Evolutionary conservation across 2,329 filamentous ascomycete genomes (phyloP).

Genomic region (Penicillium sp.): DNA sequence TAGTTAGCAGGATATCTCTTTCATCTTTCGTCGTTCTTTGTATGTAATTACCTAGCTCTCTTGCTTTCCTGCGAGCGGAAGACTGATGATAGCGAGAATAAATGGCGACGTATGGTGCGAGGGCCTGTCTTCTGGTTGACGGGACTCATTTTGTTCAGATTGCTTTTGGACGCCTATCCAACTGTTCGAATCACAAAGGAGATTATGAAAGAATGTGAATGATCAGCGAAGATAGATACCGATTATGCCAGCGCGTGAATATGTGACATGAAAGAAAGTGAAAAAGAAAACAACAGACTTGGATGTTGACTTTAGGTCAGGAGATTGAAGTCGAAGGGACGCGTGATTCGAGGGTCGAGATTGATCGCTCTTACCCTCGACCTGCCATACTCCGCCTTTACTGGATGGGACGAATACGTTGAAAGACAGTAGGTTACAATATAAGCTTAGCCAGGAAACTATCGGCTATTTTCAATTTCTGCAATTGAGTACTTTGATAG

Average conservation of each 20-base stretch:
- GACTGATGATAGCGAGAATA: constrained; percentile 21
- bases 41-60: constrained; percentile 23
- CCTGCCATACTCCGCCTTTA: not conserved
- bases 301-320: not conserved
- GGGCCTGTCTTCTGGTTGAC: not conserved
- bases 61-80: constrained; percentile 17
- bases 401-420: not conserved
- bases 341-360: not conserved
- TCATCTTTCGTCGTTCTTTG: not conserved
- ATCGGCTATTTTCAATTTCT: not conserved
- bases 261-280: not conserved
- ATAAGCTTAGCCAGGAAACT: not conserved
- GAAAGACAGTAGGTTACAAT: not conserved
- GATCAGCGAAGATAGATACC: not conserved
- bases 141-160: not conserved
- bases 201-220: not conserved
- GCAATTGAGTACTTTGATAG: not conserved
- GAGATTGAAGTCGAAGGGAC: not conserved
- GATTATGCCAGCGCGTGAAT: not conserved
- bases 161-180: not conserved
- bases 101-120: constrained; percentile 11
- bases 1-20: not conserved
- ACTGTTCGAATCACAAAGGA: not conserved
- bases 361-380: not conserved
- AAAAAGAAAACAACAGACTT: not conserved